Evolutionary conservation across 2,329 filamentous ascomycete species (phyloP).

Genomic region (Cladosporium velox): DNA sequence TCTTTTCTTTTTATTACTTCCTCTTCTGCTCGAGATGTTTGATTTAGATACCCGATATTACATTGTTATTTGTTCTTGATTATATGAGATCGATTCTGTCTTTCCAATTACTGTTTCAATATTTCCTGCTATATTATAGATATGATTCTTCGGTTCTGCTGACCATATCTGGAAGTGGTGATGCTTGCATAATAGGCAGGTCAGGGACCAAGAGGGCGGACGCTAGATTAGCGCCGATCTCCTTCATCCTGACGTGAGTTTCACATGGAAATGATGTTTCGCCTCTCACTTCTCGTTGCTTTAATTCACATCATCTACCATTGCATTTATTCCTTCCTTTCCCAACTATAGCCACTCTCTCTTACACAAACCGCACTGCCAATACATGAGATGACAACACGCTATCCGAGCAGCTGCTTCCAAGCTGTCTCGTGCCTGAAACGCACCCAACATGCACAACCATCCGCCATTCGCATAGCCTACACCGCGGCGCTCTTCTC

Average conservation of each 20-base stretch:
- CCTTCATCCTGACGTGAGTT: conserved; percentile 7
- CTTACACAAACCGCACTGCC: neutral
- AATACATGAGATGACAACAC: conserved; percentile 41
- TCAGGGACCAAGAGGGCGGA: neutral
- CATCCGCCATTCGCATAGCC: neutral
- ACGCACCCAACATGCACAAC: conserved; percentile 20
- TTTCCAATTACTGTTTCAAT: neutral
- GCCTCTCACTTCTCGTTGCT: neutral
- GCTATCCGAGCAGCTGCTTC: conserved; percentile 33
- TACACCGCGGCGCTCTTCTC: conserved; percentile 9
- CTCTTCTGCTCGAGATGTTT: conserved; percentile 5
- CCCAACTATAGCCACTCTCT: neutral
- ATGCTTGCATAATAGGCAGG: neutral
- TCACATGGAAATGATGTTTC: conserved; percentile 15
- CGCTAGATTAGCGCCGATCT: conserved; percentile 1
- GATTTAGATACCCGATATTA: conserved; percentile 18
- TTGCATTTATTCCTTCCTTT: neutral
- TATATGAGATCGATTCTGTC: neutral
- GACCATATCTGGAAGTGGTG: neutral
- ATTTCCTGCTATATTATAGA: too few species aligned
- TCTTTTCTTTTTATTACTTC: neutral
- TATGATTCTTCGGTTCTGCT: neutral
- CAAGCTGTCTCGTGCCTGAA: conserved; percentile 32
- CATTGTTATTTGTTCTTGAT: conserved; percentile 1
- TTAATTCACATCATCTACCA: neutral